A percentile compares a stretch with the other conserved stretches of the same genome.
These are phyloP conservation scores for Pestalotiopsis fici DNA, from an alignment of 2,329 filamentous ascomycete species.

Conservation along the genomic window DNA sequence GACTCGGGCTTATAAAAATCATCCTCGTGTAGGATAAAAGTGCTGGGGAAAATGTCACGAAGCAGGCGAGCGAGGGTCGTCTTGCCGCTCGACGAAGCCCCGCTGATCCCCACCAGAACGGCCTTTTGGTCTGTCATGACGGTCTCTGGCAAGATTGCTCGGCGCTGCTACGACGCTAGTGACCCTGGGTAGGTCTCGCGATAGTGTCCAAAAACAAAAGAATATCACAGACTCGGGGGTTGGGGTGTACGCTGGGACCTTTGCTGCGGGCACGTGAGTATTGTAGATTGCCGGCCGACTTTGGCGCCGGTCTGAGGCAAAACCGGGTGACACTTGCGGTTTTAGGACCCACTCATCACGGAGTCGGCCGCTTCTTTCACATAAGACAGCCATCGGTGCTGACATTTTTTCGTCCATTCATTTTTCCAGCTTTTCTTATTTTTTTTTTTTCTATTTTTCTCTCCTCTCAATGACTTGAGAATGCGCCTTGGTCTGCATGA, in stretches of 20 bases:
- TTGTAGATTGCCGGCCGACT: neutral
- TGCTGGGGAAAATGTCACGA: slow-evolving; percentile 74
- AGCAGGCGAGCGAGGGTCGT: slow-evolving; percentile 88
- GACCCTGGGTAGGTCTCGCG: neutral
- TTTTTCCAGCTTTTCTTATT: neutral
- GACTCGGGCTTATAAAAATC: slow-evolving; percentile 89
- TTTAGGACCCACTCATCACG: neutral
- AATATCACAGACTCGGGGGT: neutral
- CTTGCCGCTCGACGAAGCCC: slow-evolving; percentile 91
- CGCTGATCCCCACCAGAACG: slow-evolving; percentile 79
- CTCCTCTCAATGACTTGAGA: too few species aligned
- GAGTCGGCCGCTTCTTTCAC: neutral
- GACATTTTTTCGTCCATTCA: neutral
- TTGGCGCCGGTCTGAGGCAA: neutral
- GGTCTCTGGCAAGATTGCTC: neutral
- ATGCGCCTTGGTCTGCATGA: too few species aligned
- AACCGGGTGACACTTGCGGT: neutral
- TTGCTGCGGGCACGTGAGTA: neutral
- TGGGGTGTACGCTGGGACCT: neutral
- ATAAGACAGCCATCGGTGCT: slow-evolving; percentile 5
- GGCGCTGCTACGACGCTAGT: neutral
- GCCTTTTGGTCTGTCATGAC: slow-evolving; percentile 39
- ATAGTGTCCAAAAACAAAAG: neutral
- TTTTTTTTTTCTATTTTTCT: neutral
- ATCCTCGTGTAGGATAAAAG: slow-evolving; percentile 90